These are phyloP conservation scores for Beverwykella pulmonaria DNA, from an alignment of 495 filamentous ascomycete species.

Conservation along the genomic window DNA sequence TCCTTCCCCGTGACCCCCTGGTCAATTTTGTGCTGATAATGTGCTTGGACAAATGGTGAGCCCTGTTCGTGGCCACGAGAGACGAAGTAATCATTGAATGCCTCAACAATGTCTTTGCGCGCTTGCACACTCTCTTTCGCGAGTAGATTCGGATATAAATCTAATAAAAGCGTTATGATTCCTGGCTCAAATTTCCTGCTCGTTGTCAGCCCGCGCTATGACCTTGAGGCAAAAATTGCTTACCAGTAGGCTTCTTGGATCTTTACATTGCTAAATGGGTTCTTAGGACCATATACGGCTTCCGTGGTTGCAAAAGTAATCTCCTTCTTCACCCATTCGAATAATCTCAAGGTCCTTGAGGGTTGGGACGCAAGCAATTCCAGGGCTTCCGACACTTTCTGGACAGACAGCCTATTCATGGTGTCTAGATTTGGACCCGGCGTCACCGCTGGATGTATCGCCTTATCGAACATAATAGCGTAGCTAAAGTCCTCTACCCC, in stretches of 20 bases:
- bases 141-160: slow-evolving; percentile 1
- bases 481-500: slow-evolving; percentile 43
- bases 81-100: slow-evolving; percentile 51
- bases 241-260: slow-evolving; percentile 54
- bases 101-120: slow-evolving; percentile 45
- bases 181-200: slow-evolving; percentile 52
- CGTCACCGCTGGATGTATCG: slow-evolving; percentile 43
- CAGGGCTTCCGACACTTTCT: slow-evolving; percentile 36
- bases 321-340: slow-evolving; percentile 49
- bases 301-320: slow-evolving; percentile 55
- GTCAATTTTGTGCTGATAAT: slow-evolving; percentile 43
- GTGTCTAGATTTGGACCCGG: slow-evolving; percentile 46
- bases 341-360: slow-evolving; percentile 20
- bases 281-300: slow-evolving; percentile 54
- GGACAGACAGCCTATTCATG: slow-evolving; percentile 49
- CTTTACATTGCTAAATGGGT: slow-evolving; percentile 51
- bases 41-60: slow-evolving; percentile 44
- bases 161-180: slow-evolving; percentile 48
- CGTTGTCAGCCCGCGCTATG: slow-evolving; percentile 5
- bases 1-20: slow-evolving; percentile 47
- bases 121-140: slow-evolving; percentile 46
- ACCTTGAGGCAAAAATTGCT: neutral
- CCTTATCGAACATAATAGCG: slow-evolving; percentile 41
- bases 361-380: slow-evolving; percentile 26
- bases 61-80: slow-evolving; percentile 42